Percentiles rank a stretch among this genome's conserved stretches.
Conservation (phyloP, 1,284 basidiomycete species). For the Microbotryum silenes-acaulis region DNA sequence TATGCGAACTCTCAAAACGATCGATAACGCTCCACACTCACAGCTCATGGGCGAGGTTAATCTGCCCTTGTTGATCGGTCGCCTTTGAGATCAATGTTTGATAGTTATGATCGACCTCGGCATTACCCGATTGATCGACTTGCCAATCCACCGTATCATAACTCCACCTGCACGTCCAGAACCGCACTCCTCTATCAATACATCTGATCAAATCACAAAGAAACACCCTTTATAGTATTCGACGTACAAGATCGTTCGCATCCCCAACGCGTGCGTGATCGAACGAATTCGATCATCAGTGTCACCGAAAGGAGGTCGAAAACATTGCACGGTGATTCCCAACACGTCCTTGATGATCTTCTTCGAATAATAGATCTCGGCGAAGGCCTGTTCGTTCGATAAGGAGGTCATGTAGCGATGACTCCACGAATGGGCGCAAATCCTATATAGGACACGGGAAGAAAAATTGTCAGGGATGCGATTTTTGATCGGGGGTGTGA, state of each 20-base stretch:
- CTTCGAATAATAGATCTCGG: constrained; percentile 50
- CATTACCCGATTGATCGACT: constrained; percentile 1
- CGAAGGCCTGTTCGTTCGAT: constrained; percentile 47
- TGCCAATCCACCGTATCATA: constrained; percentile 35
- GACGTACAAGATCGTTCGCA: constrained; percentile 47
- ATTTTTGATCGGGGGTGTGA: no score
- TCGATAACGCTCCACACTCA: constrained; percentile 30
- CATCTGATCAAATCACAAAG: no score
- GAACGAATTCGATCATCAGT: constrained; percentile 49
- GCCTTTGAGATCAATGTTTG: constrained; percentile 37
- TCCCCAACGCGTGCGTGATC: constrained; percentile 45
- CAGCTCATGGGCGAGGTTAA: constrained; percentile 47
- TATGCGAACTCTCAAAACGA: constrained; percentile 36
- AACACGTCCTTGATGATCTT: constrained; percentile 46
- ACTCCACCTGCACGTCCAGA: not conserved
- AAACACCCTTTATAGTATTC: constrained; percentile 17
- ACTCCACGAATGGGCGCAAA: constrained; percentile 7
- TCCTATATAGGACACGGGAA: not conserved
- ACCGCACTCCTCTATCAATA: no score
- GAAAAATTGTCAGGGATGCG: no score
- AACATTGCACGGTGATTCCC: constrained; percentile 42
- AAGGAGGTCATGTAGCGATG: constrained; percentile 42
- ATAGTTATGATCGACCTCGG: constrained; percentile 44
- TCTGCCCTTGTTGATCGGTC: constrained; percentile 34
- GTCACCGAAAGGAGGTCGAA: constrained; percentile 44